Percentiles rank a stretch among this genome's conserved stretches.
phyloP scores from a whole-genome alignment of 2,329 filamentous ascomycete genomes.

The Zymoseptoria crescenta region DNA sequence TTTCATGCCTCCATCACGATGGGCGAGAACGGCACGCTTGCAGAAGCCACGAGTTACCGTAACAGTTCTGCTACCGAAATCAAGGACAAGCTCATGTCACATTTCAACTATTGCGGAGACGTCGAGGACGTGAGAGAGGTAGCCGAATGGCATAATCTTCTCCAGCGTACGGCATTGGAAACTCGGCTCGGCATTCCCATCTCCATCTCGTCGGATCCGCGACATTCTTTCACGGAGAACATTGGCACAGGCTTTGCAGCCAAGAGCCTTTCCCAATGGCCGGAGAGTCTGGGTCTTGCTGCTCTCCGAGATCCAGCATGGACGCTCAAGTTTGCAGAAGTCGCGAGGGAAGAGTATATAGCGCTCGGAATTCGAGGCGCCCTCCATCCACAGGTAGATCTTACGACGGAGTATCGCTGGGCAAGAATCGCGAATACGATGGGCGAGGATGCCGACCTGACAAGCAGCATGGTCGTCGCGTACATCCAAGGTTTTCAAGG shows the following conservation, averaged over 20 bases:
- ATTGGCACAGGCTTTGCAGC: slow-evolving; percentile 38
- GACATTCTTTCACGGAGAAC: slow-evolving; percentile 40
- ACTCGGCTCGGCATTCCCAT: slow-evolving; percentile 44
- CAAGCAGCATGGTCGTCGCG: slow-evolving; percentile 23
- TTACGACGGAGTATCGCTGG: slow-evolving; percentile 47
- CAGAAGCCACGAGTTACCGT: slow-evolving; percentile 17
- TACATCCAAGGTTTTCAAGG: slow-evolving; percentile 46
- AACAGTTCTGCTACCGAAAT: slow-evolving; percentile 28
- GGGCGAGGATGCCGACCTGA: slow-evolving; percentile 42
- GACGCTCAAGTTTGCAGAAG: slow-evolving; percentile 42
- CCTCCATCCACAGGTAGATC: slow-evolving; percentile 46
- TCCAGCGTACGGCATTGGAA: slow-evolving; percentile 38
- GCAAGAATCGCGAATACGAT: slow-evolving; percentile 40
- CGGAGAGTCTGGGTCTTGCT: slow-evolving; percentile 44
- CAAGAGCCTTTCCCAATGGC: slow-evolving; percentile 45
- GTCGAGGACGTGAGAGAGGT: slow-evolving; percentile 32
- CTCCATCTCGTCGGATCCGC: slow-evolving; percentile 43
- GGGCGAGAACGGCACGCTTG: slow-evolving; percentile 29
- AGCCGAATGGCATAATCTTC: slow-evolving; percentile 36
- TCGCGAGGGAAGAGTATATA: slow-evolving; percentile 42
- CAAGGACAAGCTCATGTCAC: slow-evolving; percentile 34
- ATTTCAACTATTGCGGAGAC: slow-evolving; percentile 42
- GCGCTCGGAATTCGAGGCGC: slow-evolving; percentile 39
- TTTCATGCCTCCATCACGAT: slow-evolving; percentile 36
- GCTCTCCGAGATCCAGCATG: slow-evolving; percentile 40